Evolutionary conservation across 495 filamentous ascomycete genomes (phyloP).

Genomic region (Penicillium canariense): DNA sequence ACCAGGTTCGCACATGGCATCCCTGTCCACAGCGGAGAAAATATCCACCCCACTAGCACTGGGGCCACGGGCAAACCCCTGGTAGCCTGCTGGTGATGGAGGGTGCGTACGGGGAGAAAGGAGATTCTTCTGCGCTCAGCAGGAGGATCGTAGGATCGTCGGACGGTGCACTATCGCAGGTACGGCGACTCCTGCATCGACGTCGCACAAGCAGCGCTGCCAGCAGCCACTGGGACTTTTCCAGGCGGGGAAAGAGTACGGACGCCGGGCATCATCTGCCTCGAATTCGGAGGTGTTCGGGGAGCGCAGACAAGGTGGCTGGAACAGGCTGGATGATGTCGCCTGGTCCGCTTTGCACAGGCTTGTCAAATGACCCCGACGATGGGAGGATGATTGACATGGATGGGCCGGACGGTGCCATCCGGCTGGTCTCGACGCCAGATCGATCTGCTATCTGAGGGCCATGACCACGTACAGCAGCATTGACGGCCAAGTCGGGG

Average conservation of each 20-base stretch:
- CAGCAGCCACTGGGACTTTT: not conserved
- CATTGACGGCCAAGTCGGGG: too few species aligned
- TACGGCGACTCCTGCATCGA: not conserved
- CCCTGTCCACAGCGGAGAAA: not conserved
- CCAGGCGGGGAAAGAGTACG: not conserved
- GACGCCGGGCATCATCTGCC: not conserved
- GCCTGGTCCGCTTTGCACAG: not conserved
- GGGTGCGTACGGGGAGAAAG: too few species aligned
- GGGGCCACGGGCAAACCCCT: not conserved
- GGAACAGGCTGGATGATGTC: not conserved
- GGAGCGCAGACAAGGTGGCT: not conserved
- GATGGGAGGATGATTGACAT: slow-evolving; percentile 1
- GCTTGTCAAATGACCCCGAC: not conserved
- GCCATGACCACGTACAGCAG: too few species aligned
- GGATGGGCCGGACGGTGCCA: not conserved
- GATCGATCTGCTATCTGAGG: too few species aligned
- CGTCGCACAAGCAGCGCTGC: not conserved
- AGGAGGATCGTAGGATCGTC: too few species aligned
- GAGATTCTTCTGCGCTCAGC: too few species aligned
- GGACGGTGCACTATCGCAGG: not conserved
- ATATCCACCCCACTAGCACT: too few species aligned
- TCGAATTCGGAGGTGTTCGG: not conserved
- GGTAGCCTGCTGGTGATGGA: not conserved
- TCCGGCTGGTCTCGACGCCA: not conserved
- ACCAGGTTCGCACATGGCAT: not conserved